Evolutionary conservation across 208 protist genomes (phyloP), one percentile per base, ranked within the genome.

Genomic region (Phytomonas francai): DNA sequence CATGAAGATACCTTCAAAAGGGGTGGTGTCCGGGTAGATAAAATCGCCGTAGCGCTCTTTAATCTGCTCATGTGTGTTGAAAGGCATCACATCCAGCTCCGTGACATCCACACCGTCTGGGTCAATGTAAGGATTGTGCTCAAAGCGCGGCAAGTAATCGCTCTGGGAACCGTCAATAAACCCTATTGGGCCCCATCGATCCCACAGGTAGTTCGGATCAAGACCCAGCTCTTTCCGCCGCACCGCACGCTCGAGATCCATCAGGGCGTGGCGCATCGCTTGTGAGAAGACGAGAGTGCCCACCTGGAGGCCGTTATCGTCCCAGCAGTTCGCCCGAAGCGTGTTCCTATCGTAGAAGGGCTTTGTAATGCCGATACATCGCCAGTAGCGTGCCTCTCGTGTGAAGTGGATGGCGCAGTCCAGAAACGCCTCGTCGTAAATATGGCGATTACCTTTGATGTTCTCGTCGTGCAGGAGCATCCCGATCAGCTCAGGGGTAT

Each of bases 21-120:
- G 72, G 11, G 67, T 72, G 14, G 76, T 76, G 65, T 89, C 76
- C 2, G 91, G 84, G 32, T 93, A 77, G 65, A 96, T 96, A 71
- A 96, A 94, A 31, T 85, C 83, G 33, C 68, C 63, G 68, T 96
- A 96, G 7, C 91, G 91, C 65, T 92, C 85, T 51, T 78, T 80
- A 54, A 96, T 89, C 67, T 93, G 86, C 68, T 94, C 88, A 69
- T 94, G 91, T 9, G 88, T 93, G 77, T 93, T 93, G 74, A 93
- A 93, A 11, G 88, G 85, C 19, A 88, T 68, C 60, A 94, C 86
- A 66, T 94, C 88, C 11, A 93, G 68, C 77, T 96, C 87, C 63
- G 88, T 91, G n/a, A 94, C 83, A 28, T 92, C 87, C 1, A 96
- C 91, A 59, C 91, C 91, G 62, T 96, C 91, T 1, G 91, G 91